A percentile compares a stretch with the other conserved stretches of the same genome.
Evolutionary conservation across 2,329 filamentous ascomycete species (phyloP).

Genomic region (Colletotrichum camelliae): DNA sequence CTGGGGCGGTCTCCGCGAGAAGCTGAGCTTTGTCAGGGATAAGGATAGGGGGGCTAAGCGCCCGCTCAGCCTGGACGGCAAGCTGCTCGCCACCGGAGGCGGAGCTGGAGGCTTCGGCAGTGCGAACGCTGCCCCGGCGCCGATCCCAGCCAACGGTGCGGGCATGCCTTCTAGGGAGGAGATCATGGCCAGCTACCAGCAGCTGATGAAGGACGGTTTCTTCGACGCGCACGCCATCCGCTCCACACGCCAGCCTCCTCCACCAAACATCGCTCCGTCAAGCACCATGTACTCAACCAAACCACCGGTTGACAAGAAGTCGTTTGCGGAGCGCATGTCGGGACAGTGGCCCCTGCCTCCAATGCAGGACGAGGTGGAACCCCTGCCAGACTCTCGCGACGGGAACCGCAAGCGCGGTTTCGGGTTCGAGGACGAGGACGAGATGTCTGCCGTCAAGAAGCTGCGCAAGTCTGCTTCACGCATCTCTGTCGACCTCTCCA

Average conservation of each 20-base stretch:
- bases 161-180: conserved; percentile 50
- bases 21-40: conserved; percentile 27
- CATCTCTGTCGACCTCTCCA: conserved; percentile 43
- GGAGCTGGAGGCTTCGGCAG: conserved; percentile 1
- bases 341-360: conserved; percentile 27
- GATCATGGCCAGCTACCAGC: conserved; percentile 60
- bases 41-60: conserved; percentile 22
- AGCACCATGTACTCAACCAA: conserved; percentile 10
- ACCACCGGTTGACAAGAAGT: conserved; percentile 17
- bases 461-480: conserved; percentile 56
- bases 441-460: conserved; percentile 47
- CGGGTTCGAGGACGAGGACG: conserved; percentile 39
- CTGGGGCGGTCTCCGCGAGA: conserved; percentile 33
- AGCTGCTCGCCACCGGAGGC: conserved; percentile 14
- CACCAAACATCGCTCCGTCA: conserved; percentile 17
- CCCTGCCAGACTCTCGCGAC: conserved; percentile 35
- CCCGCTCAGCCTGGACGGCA: conserved; percentile 24
- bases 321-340: conserved; percentile 15
- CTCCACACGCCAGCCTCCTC: conserved; percentile 54
- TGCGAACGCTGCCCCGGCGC: not conserved
- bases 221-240: conserved; percentile 64
- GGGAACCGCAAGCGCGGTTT: conserved; percentile 58
- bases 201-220: conserved; percentile 62
- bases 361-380: conserved; percentile 11
- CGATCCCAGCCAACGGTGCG: conserved; percentile 22